A percentile compares a stretch with the other conserved stretches of the same genome.
phyloP scores from a whole-genome alignment of 345 rosid genomes.

The Bruguiera parviflora region DNA sequence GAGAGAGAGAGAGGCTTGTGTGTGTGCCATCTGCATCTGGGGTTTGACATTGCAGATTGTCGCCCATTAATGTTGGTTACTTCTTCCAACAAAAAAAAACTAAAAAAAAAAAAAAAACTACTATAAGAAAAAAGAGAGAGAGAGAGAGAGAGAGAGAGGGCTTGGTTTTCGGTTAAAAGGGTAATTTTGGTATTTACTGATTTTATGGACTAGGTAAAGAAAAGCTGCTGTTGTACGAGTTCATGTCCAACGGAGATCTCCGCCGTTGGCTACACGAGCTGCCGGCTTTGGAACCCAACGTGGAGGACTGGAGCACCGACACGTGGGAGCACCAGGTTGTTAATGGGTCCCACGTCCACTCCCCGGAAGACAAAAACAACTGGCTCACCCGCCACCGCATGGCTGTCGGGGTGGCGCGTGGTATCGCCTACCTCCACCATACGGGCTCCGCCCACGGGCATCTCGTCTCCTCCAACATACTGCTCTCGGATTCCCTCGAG shows the following conservation, averaged over 20 bases:
- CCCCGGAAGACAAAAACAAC: constrained; percentile 49
- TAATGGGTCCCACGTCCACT: constrained; percentile 24
- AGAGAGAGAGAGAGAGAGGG: no score
- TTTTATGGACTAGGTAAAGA: constrained; percentile 45
- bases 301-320: constrained; percentile 94
- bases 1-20: no score
- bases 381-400: constrained; percentile 84
- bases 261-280: constrained; percentile 95
- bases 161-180: background rate
- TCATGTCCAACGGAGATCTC: constrained; percentile 83
- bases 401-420: constrained; percentile 85
- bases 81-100: background rate
- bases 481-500: constrained; percentile 65
- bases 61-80: no score
- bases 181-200: background rate
- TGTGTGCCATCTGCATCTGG: no score
- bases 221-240: constrained; percentile 76
- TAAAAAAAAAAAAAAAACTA: no score
- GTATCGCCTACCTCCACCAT: constrained; percentile 89
- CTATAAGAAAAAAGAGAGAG: no score
- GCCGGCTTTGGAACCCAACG: constrained; percentile 69
- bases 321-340: constrained; percentile 67
- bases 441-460: constrained; percentile 79
- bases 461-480: constrained; percentile 70
- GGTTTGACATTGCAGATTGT: no score